Base-by-base conservation (phyloP, 768 basidiomycete species). In the Cyclocybe aegerita region DNA sequence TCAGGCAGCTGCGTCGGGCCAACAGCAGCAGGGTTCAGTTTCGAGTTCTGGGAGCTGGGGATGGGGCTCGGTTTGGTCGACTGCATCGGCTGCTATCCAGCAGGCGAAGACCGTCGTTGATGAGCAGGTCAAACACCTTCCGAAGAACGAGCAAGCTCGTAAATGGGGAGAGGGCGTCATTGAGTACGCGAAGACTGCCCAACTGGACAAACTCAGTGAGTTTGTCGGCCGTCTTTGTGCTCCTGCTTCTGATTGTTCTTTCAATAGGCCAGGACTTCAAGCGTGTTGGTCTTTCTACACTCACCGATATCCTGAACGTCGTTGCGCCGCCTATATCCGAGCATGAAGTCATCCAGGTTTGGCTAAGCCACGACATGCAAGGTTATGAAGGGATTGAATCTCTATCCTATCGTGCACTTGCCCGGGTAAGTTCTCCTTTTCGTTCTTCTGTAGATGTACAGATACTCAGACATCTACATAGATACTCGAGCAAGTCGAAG, bases 311-410 rank as follows among this genome's bases (percentile, higher is more conserved):
- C 49, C 74, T 99, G 44, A 96, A 98, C 65, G 96, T 88, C 29
- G 96, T 99, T 52, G 97, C 97, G 0, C 97, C 97, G 37, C 97
- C 97, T 9, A 98, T 98, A 60, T 91, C 95, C 17, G 95, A 96
- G 66, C 96, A 98, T 65, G 97, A 99, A 69, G 93, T 98, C 11
- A 94, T 99, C 56, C 85, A 97, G 65, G 86, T 99, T 7, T 93
- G 91, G 88, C 72, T 99, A 35, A 89, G 88, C 62, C 95, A 98
- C 70, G 94, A 97, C 58, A 95, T 99, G 95, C 77, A 81, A 55
- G 97, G 97, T 12, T 98, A 96, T 64, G 93, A 95, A 50, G 97
- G 97, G 6, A 80, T 98, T 38, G 96, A 98, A 70, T 80, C 86
- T 9, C 79, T 99, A n/a, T 90, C 94, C 17, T 98, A 97, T 70